These are phyloP conservation scores for Carallia brachiata DNA, from an alignment of 345 rosid species.

Conservation along the genomic window DNA sequence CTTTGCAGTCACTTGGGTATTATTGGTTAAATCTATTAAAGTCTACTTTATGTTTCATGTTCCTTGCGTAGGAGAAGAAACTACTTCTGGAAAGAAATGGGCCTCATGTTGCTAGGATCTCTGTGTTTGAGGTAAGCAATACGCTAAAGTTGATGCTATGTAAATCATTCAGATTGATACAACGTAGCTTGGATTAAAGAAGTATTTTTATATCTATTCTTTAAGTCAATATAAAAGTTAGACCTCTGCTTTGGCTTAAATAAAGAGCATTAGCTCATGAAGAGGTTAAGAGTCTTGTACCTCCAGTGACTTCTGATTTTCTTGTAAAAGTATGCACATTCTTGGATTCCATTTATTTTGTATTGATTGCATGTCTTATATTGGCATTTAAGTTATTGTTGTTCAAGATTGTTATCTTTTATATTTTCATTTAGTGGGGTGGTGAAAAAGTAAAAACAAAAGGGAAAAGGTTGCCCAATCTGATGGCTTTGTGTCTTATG, in stretches of 20 bases:
- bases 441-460: too few species aligned
- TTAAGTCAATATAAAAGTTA: neutral
- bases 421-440: too few species aligned
- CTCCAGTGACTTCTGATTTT: neutral
- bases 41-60: slow-evolving; percentile 5
- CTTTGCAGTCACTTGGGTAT: too few species aligned
- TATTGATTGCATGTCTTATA: neutral
- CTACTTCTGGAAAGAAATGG: slow-evolving; percentile 82
- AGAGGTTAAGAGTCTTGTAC: neutral
- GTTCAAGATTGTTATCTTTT: neutral
- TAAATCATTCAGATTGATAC: neutral
- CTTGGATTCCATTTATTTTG: neutral
- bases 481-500: neutral
- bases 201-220: neutral
- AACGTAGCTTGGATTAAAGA: neutral
- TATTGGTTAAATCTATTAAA: neutral
- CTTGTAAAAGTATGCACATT: neutral
- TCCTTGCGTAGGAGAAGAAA: slow-evolving; percentile 72
- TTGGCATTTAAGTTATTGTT: neutral
- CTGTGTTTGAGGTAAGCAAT: slow-evolving; percentile 70
- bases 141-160: neutral
- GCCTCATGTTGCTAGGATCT: slow-evolving; percentile 76
- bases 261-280: neutral
- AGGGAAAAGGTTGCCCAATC: too few species aligned
- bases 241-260: too few species aligned